Base-by-base conservation (phyloP, 306 rosid species). In the Oemleria cerasiformis region DNA sequence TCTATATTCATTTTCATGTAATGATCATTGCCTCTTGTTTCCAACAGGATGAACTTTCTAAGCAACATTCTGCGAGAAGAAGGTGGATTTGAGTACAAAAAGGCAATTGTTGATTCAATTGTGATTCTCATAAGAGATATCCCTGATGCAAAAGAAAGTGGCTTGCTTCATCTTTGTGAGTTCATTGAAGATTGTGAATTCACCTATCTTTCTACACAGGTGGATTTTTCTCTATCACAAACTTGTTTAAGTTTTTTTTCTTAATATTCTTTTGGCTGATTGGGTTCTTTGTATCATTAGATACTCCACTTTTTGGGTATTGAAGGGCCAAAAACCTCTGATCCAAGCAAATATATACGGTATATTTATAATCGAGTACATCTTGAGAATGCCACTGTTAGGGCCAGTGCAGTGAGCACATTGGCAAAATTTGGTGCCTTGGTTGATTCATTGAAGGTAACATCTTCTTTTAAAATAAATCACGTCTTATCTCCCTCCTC, bases 31-130 rank as follows among this genome's bases (percentile, higher is more conserved):
- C 34, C 34, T 73, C 51, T 58, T 67, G 48, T 75, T 68, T 59
- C 75, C 65, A 23, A 81, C 74, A 94, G 99, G 86, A 94, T 94
- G 99, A 91, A 89, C 88, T 94, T 94, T 86, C 86, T 94, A 42
- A 94, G 99, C 90, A 94, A 84, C 84, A 94, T 94, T 84, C 99
- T 94, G 34, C 81, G 99, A 79, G 99, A 94, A 81, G 99, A 94
- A 89, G 99, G 99, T 30, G 99, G 99, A 17, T 94, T 94, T 78
- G 99, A 94, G 65, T 94, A 94, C 82, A 94, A 94, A 86, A 94
- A 94, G 80, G 97, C 99, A 78, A 94, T 94, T 70, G 94, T 94
- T 41, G 99, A 91, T 80, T 94, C 99, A 62, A 94, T 94, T 78
- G 99, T 94, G 73, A 94, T 91, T 72, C 96, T 94, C 39, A 94